phyloP scores from a whole-genome alignment of 2,329 filamentous ascomycete genomes.

The Alternaria burnsii region DNA sequence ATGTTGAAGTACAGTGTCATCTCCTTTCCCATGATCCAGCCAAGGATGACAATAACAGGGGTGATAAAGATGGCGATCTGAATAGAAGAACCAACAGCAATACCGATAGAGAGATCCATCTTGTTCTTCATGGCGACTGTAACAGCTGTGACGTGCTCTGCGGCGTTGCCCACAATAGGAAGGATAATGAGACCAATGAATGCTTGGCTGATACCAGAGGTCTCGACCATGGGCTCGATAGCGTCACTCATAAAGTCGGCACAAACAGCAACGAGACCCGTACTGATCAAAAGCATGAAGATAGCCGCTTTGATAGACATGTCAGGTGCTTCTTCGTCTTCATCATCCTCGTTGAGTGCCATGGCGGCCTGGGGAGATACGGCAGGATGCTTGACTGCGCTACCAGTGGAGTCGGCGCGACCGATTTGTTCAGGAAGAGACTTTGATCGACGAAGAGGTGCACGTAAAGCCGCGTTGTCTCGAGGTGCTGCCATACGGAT shows the following conservation, averaged over 20 bases:
- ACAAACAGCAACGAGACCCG: slow-evolving; percentile 67
- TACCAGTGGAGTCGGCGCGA: slow-evolving; percentile 30
- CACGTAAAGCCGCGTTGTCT: slow-evolving; percentile 10
- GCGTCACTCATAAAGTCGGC: slow-evolving; percentile 78
- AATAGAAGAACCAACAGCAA: slow-evolving; percentile 81
- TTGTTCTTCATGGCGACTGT: slow-evolving; percentile 84
- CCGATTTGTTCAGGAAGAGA: slow-evolving; percentile 51
- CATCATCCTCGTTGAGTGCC: slow-evolving; percentile 27
- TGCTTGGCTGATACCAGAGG: slow-evolving; percentile 70
- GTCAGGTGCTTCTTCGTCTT: slow-evolving; percentile 45
- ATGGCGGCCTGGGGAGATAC: slow-evolving; percentile 32
- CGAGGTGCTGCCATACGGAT: slow-evolving; percentile 45
- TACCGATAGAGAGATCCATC: slow-evolving; percentile 83
- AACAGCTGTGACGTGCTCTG: slow-evolving; percentile 82
- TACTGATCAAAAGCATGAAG: slow-evolving; percentile 63
- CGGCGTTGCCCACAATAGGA: slow-evolving; percentile 84
- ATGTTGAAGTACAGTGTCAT: slow-evolving; percentile 72
- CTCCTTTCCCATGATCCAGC: slow-evolving; percentile 77
- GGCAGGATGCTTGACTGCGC: slow-evolving; percentile 27
- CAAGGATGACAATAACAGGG: slow-evolving; percentile 77
- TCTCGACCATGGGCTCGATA: slow-evolving; percentile 72
- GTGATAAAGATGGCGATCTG: slow-evolving; percentile 82
- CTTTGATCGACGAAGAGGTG: slow-evolving; percentile 43
- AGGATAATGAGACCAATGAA: slow-evolving; percentile 83
- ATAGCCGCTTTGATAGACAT: slow-evolving; percentile 67